Evolutionary conservation across 441 rosid genomes (phyloP), one percentile per base, ranked within the genome.

Genomic region (Mallotus japonicus): DNA sequence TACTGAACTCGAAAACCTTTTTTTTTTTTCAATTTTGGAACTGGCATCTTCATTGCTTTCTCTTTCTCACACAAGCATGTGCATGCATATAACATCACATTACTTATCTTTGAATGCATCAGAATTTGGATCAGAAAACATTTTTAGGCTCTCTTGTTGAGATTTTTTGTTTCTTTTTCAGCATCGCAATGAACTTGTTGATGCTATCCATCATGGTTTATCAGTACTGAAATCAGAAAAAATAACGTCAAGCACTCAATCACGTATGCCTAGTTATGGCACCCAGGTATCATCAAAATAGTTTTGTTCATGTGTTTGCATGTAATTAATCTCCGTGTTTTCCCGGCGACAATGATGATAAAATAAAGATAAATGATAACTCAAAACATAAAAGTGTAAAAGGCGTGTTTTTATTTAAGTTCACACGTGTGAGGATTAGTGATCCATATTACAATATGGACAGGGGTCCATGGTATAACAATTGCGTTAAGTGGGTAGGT

Each of bases 241-340:
- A n/a, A n/a, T n/a, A n/a, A n/a, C 86, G 74, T 76, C 92, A 56
- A 91, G 82, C 80, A 76, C 87, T 74, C 98, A 89, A 75, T 70
- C 87, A 61, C 90, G 93, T 24, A 87, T 92, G 97, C 99, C 99
- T 70, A 89, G 94, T 79, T 95, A 92, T 79, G 99, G 97, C 67
- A 95, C 97, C 66, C 97, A 95, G 96, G 99, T 95, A 85, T 16
- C 10, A 17, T 32, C 46, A 67, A 51, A 58, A n/a, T 49, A 17
- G 58, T 9, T 16, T n/a, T 71, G 49, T 47, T 51, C 37, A 8
- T 17, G 13, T 47, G 70, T 16, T 59, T 64, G 12, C 37, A 9
- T 53, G 67, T 55, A 57, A 65, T 60, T 49, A 57, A n/a, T n/a
- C n/a, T n/a, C n/a, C n/a, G n/a, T n/a, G n/a, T n/a, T n/a, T n/a